Evolutionary conservation across 768 basidiomycete species (phyloP).

Genomic region (Leccinum rimulosum): DNA sequence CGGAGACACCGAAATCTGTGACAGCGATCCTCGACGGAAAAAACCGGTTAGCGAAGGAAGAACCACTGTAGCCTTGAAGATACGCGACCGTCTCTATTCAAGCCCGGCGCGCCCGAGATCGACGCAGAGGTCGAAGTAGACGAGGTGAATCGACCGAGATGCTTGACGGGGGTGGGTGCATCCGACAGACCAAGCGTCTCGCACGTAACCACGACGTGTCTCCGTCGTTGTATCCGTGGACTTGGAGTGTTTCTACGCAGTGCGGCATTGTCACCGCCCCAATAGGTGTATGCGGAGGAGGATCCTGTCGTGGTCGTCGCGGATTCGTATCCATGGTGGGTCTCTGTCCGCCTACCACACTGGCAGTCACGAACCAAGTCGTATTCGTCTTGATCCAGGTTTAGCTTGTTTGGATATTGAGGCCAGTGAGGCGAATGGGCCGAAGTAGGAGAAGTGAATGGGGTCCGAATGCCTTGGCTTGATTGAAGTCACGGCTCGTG

Average conservation of each 20-base stretch:
- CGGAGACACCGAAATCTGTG: neutral
- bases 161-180: conserved; percentile 15
- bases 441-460: conserved; percentile 1
- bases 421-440: neutral
- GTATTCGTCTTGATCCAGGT: conserved; percentile 5
- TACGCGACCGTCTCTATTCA: conserved; percentile 4
- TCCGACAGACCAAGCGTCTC: conserved; percentile 10
- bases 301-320: conserved; percentile 29
- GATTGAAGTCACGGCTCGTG: conserved; percentile 9
- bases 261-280: conserved; percentile 5
- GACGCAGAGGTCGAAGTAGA: too few species aligned
- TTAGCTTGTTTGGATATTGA: conserved; percentile 1
- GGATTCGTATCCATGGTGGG: conserved; percentile 25
- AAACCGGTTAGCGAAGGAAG: conserved; percentile 28
- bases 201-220: neutral
- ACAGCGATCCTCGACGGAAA: conserved; percentile 16
- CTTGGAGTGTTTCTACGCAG: conserved; percentile 3
- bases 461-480: conserved; percentile 1
- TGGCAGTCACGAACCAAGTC: conserved; percentile 7
- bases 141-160: conserved; percentile 10
- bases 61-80: conserved; percentile 15
- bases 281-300: conserved; percentile 26
- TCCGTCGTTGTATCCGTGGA: conserved; percentile 15
- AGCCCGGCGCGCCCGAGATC: neutral
- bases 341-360: conserved; percentile 19